Evolutionary conservation across 2,329 filamentous ascomycete species (phyloP), one percentile per base, ranked within the genome.

Genomic region (Fusarium keratoplasticum): DNA sequence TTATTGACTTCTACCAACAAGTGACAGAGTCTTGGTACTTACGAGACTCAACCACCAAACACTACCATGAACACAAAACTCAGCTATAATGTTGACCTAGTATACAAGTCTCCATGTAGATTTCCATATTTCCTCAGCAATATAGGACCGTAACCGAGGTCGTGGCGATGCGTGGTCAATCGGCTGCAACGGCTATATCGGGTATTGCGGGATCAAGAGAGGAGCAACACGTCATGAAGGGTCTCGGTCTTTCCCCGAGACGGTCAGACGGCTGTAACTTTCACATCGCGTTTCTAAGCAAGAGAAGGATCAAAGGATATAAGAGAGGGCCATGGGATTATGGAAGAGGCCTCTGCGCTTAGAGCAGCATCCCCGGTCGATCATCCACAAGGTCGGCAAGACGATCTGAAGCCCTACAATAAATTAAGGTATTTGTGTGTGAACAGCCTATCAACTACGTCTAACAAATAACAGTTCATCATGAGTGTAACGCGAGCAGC

Each of bases 181-280:
- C 63, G 71, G 70, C 18, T 61, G 42, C 18, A 40, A n/a, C 44
- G 67, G 67, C 11, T 70, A 66, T n/a, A 13, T 64, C 71, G 71
- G 71, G 25, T 73, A 68, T 13, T 6, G 29, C 71, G 71, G 71
- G 27, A 64, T 14, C 22, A 13, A 27, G 55, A 31, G 55, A n/a
- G 22, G 33, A 14, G 36, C 6, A 22, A 47, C 38, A 52, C 6
- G 25, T 62, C 35, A 64, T 52, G 20, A 22, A 11, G 3, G 31
- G 20, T 59, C 36, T 73, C 58, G 66, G 69, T 9, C 52, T 25
- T 16, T 62, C 13, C 5, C 50, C 66, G 70, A 72, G 14, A 33
- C 20, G 20, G 35, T 20, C 22, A n/a, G 5, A 35, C 42, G 18
- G 38, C 36, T 31, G 13, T 29, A 29, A 38, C 16, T 38, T 31